Evolutionary conservation across 2,329 filamentous ascomycete species (phyloP).

Genomic region (Pseudogymnoascus sp.): DNA sequence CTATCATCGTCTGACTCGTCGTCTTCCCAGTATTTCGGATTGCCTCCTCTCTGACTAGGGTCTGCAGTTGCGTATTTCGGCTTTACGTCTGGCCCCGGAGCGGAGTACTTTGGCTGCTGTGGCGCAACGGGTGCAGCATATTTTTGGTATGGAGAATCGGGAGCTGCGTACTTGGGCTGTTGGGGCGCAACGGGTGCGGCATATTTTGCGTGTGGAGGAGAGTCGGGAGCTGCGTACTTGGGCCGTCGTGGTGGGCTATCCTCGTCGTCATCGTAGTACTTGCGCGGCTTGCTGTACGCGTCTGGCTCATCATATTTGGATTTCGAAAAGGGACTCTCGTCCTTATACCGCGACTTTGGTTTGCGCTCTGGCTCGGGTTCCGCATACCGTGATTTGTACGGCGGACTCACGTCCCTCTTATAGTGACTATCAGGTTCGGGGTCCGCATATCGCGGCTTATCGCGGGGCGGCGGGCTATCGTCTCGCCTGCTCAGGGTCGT

Average conservation of each 20-base stretch:
- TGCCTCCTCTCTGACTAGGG: neutral
- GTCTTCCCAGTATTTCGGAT: constrained; percentile 6
- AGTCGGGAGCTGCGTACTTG: neutral
- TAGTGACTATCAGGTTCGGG: neutral
- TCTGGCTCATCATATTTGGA: neutral
- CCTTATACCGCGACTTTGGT: neutral
- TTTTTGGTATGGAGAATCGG: neutral
- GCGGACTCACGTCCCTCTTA: neutral
- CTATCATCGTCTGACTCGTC: neutral
- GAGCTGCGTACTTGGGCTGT: neutral
- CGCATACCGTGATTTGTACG: neutral
- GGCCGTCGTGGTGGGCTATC: neutral
- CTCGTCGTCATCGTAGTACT: constrained; percentile 7
- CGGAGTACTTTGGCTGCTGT: neutral
- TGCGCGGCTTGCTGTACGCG: neutral
- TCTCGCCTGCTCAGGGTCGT: neutral
- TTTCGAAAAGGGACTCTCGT: neutral
- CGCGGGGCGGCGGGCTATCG: neutral
- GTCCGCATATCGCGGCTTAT: constrained; percentile 1
- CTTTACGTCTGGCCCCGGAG: neutral
- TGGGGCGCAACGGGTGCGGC: neutral
- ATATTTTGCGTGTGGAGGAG: neutral
- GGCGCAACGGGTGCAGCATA: neutral
- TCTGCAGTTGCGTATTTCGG: constrained; percentile 7
- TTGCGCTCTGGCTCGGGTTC: neutral